A percentile compares a stretch with the other conserved stretches of the same genome.
Conservation (phyloP, 73 alveolate genomes). For the Urostyla sp. region DNA sequence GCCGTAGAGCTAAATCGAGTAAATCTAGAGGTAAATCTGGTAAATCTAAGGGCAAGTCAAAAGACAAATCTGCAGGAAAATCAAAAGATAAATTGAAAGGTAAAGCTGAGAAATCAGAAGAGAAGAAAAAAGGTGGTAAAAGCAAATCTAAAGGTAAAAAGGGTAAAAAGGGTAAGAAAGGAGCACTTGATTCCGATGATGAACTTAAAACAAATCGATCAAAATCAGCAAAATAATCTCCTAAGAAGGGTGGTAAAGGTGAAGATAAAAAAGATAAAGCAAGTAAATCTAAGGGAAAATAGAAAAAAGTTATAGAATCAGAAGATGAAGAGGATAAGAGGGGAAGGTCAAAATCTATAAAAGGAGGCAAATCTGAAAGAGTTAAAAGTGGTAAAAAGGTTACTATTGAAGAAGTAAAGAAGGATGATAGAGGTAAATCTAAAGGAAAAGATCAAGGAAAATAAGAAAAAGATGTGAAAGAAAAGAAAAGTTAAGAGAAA, state of each 20-base stretch:
- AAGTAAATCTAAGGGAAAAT: not conserved
- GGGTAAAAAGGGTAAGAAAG: not conserved
- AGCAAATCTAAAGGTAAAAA: not conserved
- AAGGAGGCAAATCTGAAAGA: slow-evolving; percentile 2
- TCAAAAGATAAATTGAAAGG: too few relatives aligned
- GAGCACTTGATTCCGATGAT: not conserved
- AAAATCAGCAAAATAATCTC: not conserved
- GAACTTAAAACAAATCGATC: not conserved
- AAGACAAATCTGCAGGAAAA: too few relatives aligned
- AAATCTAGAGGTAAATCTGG: too few relatives aligned
- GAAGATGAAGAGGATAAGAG: slow-evolving; percentile 28
- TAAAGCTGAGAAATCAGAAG: too few relatives aligned
- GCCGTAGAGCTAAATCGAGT: too few relatives aligned
- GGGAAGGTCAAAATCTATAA: slow-evolving; percentile 24
- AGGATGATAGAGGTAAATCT: slow-evolving; percentile 3
- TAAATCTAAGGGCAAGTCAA: too few relatives aligned
- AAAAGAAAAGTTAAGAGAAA: not conserved
- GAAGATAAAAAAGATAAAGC: slow-evolving; percentile 1
- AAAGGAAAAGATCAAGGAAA: not conserved
- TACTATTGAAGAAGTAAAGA: slow-evolving; percentile 24
- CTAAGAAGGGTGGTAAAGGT: not conserved
- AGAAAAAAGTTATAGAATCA: not conserved
- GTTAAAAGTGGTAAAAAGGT: slow-evolving; percentile 44
- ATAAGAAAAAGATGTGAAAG: not conserved
- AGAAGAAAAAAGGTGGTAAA: not conserved